Evolutionary conservation across 2,329 filamentous ascomycete genomes (phyloP).

Genomic region (Conoideocrella luteorostrata): DNA sequence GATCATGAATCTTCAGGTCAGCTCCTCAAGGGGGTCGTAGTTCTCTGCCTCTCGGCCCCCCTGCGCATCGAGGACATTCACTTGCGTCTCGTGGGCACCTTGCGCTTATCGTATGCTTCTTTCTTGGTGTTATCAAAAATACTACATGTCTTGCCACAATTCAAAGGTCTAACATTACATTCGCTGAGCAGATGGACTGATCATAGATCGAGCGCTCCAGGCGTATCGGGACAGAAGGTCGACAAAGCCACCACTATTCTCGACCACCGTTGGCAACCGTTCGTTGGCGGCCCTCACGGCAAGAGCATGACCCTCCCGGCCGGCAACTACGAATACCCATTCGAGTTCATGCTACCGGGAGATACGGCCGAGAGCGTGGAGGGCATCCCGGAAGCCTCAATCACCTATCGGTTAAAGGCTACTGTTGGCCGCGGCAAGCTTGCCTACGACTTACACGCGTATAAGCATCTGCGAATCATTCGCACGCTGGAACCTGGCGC

Average conservation of each 20-base stretch:
- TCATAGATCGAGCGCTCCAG: constrained; percentile 46
- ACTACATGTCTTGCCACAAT: constrained; percentile 1
- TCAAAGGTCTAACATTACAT: constrained; percentile 10
- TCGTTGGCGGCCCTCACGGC: constrained; percentile 47
- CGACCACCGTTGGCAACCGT: constrained; percentile 62
- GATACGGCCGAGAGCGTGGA: constrained; percentile 81
- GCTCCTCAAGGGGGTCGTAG: constrained; percentile 64
- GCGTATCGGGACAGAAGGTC: constrained; percentile 52
- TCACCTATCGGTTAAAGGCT: constrained; percentile 87
- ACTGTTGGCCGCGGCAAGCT: constrained; percentile 83
- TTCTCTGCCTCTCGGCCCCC: constrained; percentile 64
- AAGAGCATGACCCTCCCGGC: constrained; percentile 55
- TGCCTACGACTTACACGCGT: constrained; percentile 75
- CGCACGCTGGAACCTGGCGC: constrained; percentile 70
- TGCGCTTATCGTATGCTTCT: constrained; percentile 53
- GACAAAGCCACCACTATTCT: constrained; percentile 56
- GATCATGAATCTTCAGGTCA: constrained; percentile 72
- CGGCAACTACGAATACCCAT: constrained; percentile 80
- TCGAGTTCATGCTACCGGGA: constrained; percentile 67
- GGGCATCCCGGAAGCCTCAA: constrained; percentile 76
- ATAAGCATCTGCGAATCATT: constrained; percentile 72
- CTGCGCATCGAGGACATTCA: constrained; percentile 68
- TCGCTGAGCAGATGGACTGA: constrained; percentile 41
- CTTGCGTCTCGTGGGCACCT: constrained; percentile 63
- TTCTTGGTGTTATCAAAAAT: neutral